Evolutionary conservation across 2,329 filamentous ascomycete genomes (phyloP), one percentile per base, ranked within the genome.

Genomic region (Fusarium hostae): DNA sequence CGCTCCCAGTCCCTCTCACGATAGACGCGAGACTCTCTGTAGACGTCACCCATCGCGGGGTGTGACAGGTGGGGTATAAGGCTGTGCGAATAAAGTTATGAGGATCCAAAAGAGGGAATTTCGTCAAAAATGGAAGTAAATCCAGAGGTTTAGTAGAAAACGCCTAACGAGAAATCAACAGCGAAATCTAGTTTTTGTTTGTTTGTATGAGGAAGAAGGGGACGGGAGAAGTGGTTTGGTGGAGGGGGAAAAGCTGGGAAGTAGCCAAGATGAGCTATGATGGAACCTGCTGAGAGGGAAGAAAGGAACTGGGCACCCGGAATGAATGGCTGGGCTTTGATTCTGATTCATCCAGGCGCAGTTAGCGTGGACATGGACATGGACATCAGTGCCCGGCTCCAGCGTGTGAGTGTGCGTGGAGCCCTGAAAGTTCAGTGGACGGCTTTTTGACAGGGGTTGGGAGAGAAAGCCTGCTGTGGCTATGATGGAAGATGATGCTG

Each of bases 21-120:
- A 70, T 80, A 81, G 66, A 76, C 75, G 67, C 79, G 78, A 67
- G 79, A 73, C 63, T 79, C 77, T 70, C 70, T 72, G 59, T 78
- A 77, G 65, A 72, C 65, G 76, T 81, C 80, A 76, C 78, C 78
- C 80, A 81, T 81, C 71, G 72, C 74, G 74, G 73, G 75, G 71
- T 59, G 59, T 72, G 63, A 58, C 64, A 66, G 62, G 71, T 32
- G 48, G 68, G 66, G 44, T 69, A 64, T 58, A 63, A 52, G 52
- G 58, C 62, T 64, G 45, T 61, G 55, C 52, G 60, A 50, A 50
- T 62, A 50, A 57, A 63, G 59, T 59, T 73, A 56, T 48, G 13
- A 37, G 30, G 44, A 34, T 65, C 43, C 60, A 58, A 64, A 51
- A 51, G 22, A 64, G 45, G 37, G n/a, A 45, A 55, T 22, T 39